Percentiles rank a stretch among this genome's conserved stretches.
Conservation (phyloP, 2,329 filamentous ascomycete species). For the Parastagonospora avenae region DNA sequence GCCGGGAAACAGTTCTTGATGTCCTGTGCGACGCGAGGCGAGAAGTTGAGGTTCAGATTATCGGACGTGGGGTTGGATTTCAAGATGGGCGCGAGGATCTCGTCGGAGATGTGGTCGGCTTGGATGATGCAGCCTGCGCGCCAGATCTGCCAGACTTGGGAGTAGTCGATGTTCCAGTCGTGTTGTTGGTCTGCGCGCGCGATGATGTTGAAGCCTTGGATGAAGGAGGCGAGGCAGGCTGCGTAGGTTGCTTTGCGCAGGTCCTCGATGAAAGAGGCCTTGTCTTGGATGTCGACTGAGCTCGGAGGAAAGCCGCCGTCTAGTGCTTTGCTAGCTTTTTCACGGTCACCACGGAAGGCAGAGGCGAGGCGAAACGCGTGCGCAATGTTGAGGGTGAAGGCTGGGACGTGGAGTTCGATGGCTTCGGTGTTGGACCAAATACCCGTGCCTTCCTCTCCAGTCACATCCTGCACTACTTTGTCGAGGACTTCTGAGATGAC, state of each 20-base stretch:
- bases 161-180: slow-evolving; percentile 63
- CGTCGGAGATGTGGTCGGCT: slow-evolving; percentile 64
- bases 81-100: slow-evolving; percentile 60
- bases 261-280: slow-evolving; percentile 59
- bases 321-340: slow-evolving; percentile 56
- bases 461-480: slow-evolving; percentile 73
- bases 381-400: slow-evolving; percentile 66
- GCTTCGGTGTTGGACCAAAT: slow-evolving; percentile 69
- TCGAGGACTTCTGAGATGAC: slow-evolving; percentile 68
- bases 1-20: slow-evolving; percentile 57
- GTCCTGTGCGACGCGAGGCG: slow-evolving; percentile 57
- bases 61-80: slow-evolving; percentile 40
- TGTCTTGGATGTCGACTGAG: slow-evolving; percentile 35
- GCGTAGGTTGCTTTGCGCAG: slow-evolving; percentile 67
- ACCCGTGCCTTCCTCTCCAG: slow-evolving; percentile 69
- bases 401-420: slow-evolving; percentile 65
- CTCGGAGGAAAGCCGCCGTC: slow-evolving; percentile 49
- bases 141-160: slow-evolving; percentile 65
- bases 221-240: slow-evolving; percentile 65
- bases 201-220: slow-evolving; percentile 70
- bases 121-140: slow-evolving; percentile 74
- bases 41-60: slow-evolving; percentile 53
- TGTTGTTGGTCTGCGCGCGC: slow-evolving; percentile 62
- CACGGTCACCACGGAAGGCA: slow-evolving; percentile 63
- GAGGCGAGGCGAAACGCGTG: slow-evolving; percentile 69